Conservation (phyloP, 768 basidiomycete species). For the Scleroderma bovista region DNA sequence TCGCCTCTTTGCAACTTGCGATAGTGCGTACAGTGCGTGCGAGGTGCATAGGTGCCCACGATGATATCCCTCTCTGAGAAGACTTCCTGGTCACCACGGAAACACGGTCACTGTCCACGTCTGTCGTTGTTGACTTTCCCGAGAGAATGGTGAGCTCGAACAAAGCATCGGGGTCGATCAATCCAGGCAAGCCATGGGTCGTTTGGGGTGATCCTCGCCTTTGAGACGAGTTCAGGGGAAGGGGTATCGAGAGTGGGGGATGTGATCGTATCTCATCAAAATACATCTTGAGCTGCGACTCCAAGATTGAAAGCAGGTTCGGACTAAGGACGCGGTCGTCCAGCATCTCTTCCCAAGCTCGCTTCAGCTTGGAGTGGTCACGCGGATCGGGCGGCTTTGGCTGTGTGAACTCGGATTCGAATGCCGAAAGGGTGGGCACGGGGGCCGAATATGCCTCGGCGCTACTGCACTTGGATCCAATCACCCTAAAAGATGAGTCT, state of each 20-base stretch:
- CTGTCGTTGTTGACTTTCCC: conserved; percentile 13
- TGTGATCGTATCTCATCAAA: conserved; percentile 51
- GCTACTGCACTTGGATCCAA: conserved; percentile 11
- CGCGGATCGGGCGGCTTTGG: conserved; percentile 39
- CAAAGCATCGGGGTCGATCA: conserved; percentile 24
- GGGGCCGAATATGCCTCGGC: conserved; percentile 8
- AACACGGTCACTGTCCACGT: conserved; percentile 23
- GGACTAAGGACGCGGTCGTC: conserved; percentile 48
- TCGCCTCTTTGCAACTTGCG: conserved; percentile 60
- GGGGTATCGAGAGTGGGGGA: conserved; percentile 43
- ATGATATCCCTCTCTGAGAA: conserved; percentile 30
- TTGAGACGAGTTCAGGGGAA: conserved; percentile 47
- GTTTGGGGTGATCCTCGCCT: conserved; percentile 14
- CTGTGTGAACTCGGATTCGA: conserved; percentile 6
- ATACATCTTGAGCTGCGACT: conserved; percentile 57
- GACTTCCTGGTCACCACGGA: conserved; percentile 10
- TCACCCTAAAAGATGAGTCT: conserved; percentile 14
- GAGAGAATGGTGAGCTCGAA: conserved; percentile 28
- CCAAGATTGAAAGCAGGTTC: conserved; percentile 52
- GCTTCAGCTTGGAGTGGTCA: conserved; percentile 57
- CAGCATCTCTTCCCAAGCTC: conserved; percentile 68
- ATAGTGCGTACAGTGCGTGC: conserved; percentile 53
- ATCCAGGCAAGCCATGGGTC: conserved; percentile 12
- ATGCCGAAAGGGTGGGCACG: conserved; percentile 17
- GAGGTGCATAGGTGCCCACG: conserved; percentile 61